phyloP scores from a whole-genome alignment of 345 rosid genomes.

The Citrus reticulata region DNA sequence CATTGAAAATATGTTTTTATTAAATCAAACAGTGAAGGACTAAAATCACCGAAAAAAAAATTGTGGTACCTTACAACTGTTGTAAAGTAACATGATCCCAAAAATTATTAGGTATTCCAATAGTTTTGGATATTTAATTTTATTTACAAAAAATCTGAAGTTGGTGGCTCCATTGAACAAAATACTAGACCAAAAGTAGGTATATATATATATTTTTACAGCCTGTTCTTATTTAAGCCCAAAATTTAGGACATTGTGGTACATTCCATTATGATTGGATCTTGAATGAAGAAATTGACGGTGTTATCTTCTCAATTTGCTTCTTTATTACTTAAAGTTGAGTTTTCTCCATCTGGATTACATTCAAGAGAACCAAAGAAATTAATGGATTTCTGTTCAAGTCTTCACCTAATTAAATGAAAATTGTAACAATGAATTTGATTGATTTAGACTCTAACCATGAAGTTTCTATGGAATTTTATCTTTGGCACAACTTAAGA shows the following conservation, averaged over 20 bases:
- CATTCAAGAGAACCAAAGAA: not conserved
- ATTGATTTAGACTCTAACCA: not conserved
- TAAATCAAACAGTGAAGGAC: too few relatives aligned
- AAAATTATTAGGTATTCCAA: not conserved
- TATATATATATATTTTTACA: not conserved
- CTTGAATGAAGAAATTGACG: not conserved
- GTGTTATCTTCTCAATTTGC: not conserved
- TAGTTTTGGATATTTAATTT: not conserved
- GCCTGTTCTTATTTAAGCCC: not conserved
- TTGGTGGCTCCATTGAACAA: not conserved
- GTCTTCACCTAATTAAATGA: not conserved
- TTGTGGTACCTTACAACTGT: accelerated
- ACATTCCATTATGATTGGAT: not conserved
- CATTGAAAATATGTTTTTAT: too few relatives aligned
- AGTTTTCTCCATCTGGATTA: not conserved
- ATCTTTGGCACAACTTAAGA: not conserved
- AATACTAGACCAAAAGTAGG: not conserved
- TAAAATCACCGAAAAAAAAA: too few relatives aligned
- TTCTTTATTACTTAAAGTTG: not conserved
- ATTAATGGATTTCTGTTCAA: not conserved
- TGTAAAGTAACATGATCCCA: too few relatives aligned
- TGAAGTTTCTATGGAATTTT: not conserved
- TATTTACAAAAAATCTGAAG: not conserved
- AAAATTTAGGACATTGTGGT: not conserved
- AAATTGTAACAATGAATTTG: not conserved